Conservation (phyloP, 2,329 filamentous ascomycete genomes). For the Geosmithia flava region DNA sequence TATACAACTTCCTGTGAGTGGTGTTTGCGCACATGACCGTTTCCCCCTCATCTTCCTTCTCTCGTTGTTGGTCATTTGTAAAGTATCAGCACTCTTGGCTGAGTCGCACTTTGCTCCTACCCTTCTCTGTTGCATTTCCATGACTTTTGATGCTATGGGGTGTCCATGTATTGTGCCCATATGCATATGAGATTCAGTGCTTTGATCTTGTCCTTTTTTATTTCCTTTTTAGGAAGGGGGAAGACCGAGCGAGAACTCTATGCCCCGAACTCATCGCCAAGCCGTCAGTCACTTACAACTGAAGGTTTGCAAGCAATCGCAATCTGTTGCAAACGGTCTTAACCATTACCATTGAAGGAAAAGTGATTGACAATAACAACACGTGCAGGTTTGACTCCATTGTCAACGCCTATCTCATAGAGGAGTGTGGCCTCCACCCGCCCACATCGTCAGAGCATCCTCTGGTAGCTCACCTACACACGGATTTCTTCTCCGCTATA, state of each 20-base stretch:
- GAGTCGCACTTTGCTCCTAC: neutral
- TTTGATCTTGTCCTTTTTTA: too few species aligned
- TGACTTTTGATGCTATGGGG: too few species aligned
- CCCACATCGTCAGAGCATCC: constrained; percentile 61
- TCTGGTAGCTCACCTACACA: constrained; percentile 75
- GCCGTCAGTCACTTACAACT: too few species aligned
- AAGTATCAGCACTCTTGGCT: neutral
- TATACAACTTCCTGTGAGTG: constrained; percentile 65
- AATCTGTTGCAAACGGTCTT: too few species aligned
- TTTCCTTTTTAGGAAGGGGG: too few species aligned
- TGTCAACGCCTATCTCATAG: constrained; percentile 78
- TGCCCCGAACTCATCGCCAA: too few species aligned
- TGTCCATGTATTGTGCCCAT: too few species aligned
- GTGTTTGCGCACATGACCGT: neutral
- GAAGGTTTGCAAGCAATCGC: too few species aligned
- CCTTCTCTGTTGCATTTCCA: too few species aligned
- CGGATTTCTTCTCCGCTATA: constrained; percentile 73
- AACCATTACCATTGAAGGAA: neutral
- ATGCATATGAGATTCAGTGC: too few species aligned
- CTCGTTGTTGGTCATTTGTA: neutral
- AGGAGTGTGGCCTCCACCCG: constrained; percentile 62
- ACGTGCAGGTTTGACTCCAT: constrained; percentile 65
- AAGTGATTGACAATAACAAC: neutral
- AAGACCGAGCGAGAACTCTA: too few species aligned
- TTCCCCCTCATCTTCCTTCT: neutral